phyloP scores from a whole-genome alignment of 352 stramenopile genomes.

The Phytophthora sp. region DNA sequence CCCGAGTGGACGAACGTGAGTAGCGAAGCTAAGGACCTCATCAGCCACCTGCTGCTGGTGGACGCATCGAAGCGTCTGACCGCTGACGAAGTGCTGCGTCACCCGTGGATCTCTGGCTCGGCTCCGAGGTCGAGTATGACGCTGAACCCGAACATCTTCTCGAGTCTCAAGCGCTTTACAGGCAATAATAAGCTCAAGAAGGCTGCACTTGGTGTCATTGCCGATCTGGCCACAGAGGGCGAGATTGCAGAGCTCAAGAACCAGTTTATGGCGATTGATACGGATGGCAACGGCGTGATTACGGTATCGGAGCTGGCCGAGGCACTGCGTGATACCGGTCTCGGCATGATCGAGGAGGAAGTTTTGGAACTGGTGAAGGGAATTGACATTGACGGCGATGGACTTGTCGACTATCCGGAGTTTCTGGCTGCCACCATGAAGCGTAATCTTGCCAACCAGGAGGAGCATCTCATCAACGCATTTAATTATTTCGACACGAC shows the following conservation, averaged over 20 bases:
- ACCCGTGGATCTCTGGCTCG: slow-evolving; percentile 86
- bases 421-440: slow-evolving; percentile 94
- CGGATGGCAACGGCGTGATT: slow-evolving; percentile 89
- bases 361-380: slow-evolving; percentile 88
- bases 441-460: slow-evolving; percentile 84
- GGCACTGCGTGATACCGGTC: slow-evolving; percentile 80
- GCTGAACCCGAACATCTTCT: slow-evolving; percentile 87
- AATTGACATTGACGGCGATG: slow-evolving; percentile 91
- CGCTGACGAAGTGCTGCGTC: slow-evolving; percentile 85
- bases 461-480: slow-evolving; percentile 88
- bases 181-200: slow-evolving; percentile 93
- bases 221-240: slow-evolving; percentile 80
- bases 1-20: slow-evolving; percentile 86
- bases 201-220: slow-evolving; percentile 85
- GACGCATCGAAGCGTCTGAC: slow-evolving; percentile 93
- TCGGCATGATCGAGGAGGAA: slow-evolving; percentile 90
- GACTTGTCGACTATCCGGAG: slow-evolving; percentile 90
- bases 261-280: slow-evolving; percentile 88
- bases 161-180: slow-evolving; percentile 87
- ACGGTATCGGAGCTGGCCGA: slow-evolving; percentile 88
- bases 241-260: slow-evolving; percentile 89
- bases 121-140: slow-evolving; percentile 76
- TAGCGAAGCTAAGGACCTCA: slow-evolving; percentile 93
- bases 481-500: slow-evolving; percentile 93
- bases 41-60: slow-evolving; percentile 93